Evolutionary conservation across 805 yeast species (phyloP), one percentile per base, ranked within the genome.

Genomic region (Lachancea cidri): DNA sequence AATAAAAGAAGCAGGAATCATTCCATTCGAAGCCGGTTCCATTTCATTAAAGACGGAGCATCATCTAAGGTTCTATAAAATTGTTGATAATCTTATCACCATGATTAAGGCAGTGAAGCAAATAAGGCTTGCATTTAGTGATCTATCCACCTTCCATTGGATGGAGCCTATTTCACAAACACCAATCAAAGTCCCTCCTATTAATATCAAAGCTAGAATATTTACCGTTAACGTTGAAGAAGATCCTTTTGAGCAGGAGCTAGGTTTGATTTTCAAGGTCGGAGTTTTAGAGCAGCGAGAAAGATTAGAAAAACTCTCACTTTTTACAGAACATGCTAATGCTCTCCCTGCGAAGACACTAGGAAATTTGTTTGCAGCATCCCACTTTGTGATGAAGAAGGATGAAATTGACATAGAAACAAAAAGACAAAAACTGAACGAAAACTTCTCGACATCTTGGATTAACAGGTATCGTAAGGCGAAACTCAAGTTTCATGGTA

Each of bases 211-310:
- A 29, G 52, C 79, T 1, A 56, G 65, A 4, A 56, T 60, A 1
- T 62, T 79, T 27, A 67, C 72, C 1, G 45, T 80, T 7, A 68
- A 71, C 3, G 64, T 81, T 29, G 84, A 79, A 41, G 81, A 77
- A 55, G 86, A 81, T 54, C 77, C 81, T 1, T 80, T 81, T 55
- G 87, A 81, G 55, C 68, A 70, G 20, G 79, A 79, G 53, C 57
- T 81, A n/a, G 70, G 74, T 2, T 64, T 74, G 52, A 77, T 77
- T 25, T 76, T 62, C 43, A 79, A 79, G 48, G 64, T 79, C 9
- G 87, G 86, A 1, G 42, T 66, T 3, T 55, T 77, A 7, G 86
- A 80, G 46, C 86, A 81, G 45, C 65, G 66, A 36, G 70, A 66
- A 35, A 60, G 86, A 42, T 30, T 74, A 22, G 58, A 68, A 50